These are phyloP conservation scores for Phytopythium litorale DNA, from an alignment of 352 stramenopile species.

Conservation along the genomic window DNA sequence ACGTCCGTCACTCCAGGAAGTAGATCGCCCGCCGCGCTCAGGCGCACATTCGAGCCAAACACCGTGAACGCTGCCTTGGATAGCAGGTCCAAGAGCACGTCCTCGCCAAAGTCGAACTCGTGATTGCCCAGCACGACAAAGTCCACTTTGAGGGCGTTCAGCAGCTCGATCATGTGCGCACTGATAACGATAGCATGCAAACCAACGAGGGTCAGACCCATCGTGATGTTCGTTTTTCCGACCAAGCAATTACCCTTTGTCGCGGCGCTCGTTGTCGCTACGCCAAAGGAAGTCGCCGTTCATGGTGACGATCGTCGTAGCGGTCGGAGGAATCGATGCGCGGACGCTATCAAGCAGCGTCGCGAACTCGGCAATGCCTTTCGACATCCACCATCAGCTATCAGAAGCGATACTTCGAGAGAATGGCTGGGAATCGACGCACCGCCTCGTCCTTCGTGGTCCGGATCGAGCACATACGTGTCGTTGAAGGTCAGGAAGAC, in stretches of 20 bases:
- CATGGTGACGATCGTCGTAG: slow-evolving; percentile 19
- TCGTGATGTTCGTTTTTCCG: not conserved
- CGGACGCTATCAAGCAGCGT: slow-evolving; percentile 13
- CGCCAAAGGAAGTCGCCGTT: slow-evolving; percentile 31
- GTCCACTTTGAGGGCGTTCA: slow-evolving; percentile 65
- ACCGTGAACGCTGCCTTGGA: slow-evolving; percentile 53
- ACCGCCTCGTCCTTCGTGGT: slow-evolving; percentile 1
- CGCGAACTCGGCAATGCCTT: slow-evolving; percentile 17
- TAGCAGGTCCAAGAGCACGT: slow-evolving; percentile 52
- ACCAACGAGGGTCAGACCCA: not conserved
- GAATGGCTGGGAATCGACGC: not conserved
- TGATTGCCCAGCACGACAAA: slow-evolving; percentile 80
- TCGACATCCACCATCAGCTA: not conserved
- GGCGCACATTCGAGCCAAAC: slow-evolving; percentile 66
- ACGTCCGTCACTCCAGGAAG: slow-evolving; percentile 44
- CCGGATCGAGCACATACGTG: not conserved
- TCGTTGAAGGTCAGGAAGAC: slow-evolving; percentile 4
- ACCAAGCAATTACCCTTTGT: slow-evolving; percentile 20
- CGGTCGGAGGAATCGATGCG: slow-evolving; percentile 3
- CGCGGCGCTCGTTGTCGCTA: slow-evolving; percentile 12
- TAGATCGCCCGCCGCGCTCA: slow-evolving; percentile 28
- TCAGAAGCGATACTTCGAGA: not conserved
- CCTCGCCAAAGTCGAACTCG: slow-evolving; percentile 72
- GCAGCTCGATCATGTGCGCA: slow-evolving; percentile 69
- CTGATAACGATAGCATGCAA: slow-evolving; percentile 13